These are phyloP conservation scores for Jamesozyma gamospora DNA, from an alignment of 805 yeast genomes.

Conservation along the genomic window DNA sequence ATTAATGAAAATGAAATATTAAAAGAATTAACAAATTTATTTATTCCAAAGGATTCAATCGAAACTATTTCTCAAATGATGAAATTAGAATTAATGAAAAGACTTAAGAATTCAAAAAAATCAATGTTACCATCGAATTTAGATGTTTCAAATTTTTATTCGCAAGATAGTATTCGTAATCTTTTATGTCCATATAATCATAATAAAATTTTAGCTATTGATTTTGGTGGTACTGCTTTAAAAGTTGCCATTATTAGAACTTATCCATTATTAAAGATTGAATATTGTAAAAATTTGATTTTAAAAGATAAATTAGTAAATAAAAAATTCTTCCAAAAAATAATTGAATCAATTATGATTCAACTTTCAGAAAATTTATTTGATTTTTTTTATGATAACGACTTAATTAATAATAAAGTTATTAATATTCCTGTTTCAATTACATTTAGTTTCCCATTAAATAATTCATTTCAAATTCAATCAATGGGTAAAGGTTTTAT, in stretches of 20 bases:
- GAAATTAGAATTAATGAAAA: slow-evolving; percentile 9
- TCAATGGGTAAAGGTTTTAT: slow-evolving; percentile 55
- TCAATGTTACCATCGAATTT: slow-evolving; percentile 17
- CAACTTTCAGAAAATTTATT: slow-evolving; percentile 10
- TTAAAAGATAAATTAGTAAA: slow-evolving; percentile 11
- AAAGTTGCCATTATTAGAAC: slow-evolving; percentile 16
- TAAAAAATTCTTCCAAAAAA: slow-evolving; percentile 11
- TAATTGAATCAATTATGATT: slow-evolving; percentile 13
- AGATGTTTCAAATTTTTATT: not conserved
- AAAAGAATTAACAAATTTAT: slow-evolving; percentile 2
- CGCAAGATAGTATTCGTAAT: not conserved
- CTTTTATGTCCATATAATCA: not conserved
- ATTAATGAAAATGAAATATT: slow-evolving; percentile 2
- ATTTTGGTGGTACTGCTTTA: slow-evolving; percentile 24
- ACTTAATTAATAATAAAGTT: slow-evolving; percentile 2
- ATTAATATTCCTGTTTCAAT: slow-evolving; percentile 21
- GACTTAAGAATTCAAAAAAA: slow-evolving; percentile 11
- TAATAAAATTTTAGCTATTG: slow-evolving; percentile 15
- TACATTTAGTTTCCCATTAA: slow-evolving; percentile 29
- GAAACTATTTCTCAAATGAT: slow-evolving; percentile 8
- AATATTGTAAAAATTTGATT: slow-evolving; percentile 7
- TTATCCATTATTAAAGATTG: slow-evolving; percentile 8
- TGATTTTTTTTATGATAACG: slow-evolving; percentile 12
- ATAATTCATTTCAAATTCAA: slow-evolving; percentile 27
- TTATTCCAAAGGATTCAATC: slow-evolving; percentile 10